phyloP scores from a whole-genome alignment of 768 basidiomycete species.

The Pisolithus marmoratus region DNA sequence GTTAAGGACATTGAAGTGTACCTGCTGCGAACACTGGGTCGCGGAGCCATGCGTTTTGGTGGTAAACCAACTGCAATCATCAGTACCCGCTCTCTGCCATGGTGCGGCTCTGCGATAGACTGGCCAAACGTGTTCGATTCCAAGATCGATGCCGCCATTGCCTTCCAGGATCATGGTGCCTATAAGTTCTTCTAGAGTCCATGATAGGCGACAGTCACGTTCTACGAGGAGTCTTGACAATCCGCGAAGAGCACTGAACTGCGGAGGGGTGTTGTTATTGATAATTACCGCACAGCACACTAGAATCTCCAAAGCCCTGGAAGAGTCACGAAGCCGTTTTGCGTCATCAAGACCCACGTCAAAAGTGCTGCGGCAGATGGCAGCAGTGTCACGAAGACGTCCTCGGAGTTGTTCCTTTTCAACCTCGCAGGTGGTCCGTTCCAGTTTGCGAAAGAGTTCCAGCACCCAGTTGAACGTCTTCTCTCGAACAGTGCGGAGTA shows the following conservation, averaged over 20 bases:
- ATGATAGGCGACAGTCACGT: conserved; percentile 28
- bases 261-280: conserved; percentile 25
- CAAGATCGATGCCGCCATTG: conserved; percentile 24
- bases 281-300: conserved; percentile 29
- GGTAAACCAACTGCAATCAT: conserved; percentile 26
- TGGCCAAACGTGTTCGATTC: conserved; percentile 27
- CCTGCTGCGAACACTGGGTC: conserved; percentile 16
- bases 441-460: conserved; percentile 23
- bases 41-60: conserved; percentile 13
- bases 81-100: conserved; percentile 17
- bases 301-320: conserved; percentile 22
- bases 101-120: conserved; percentile 18
- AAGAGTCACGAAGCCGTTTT: conserved; percentile 13
- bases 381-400: conserved; percentile 14
- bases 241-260: background rate
- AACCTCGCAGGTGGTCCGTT: background rate
- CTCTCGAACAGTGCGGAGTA: conserved; percentile 28
- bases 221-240: conserved; percentile 21
- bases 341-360: conserved; percentile 10
- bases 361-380: conserved; percentile 25
- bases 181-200: conserved; percentile 20
- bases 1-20: conserved; percentile 36
- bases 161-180: conserved; percentile 6
- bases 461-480: conserved; percentile 32
- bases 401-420: conserved; percentile 2